Conservation (phyloP, 805 yeast species). For the Nakazawaea molendinolei region DNA sequence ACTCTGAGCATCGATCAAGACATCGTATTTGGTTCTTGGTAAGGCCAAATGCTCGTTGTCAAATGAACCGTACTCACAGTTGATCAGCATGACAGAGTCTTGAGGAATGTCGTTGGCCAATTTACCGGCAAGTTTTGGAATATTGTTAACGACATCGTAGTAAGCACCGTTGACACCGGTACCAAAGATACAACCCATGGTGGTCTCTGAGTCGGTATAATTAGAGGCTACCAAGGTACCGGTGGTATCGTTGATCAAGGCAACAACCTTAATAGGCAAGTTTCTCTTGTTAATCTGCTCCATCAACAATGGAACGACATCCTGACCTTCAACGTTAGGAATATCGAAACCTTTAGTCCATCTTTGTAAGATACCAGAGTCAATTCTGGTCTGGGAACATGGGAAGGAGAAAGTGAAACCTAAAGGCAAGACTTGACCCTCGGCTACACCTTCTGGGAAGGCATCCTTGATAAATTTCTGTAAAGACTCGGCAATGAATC, state of each 20-base stretch:
- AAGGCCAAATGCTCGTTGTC: slow-evolving; percentile 84
- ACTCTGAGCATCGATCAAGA: slow-evolving; percentile 73
- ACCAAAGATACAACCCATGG: slow-evolving; percentile 97
- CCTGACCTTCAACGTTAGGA: slow-evolving; percentile 89
- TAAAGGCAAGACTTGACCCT: slow-evolving; percentile 55
- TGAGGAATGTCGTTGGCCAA: slow-evolving; percentile 57
- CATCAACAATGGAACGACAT: slow-evolving; percentile 89
- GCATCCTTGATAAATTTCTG: slow-evolving; percentile 60
- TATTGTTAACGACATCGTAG: slow-evolving; percentile 68
- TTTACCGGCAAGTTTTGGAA: slow-evolving; percentile 80
- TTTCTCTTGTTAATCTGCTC: slow-evolving; percentile 57
- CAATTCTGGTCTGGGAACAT: slow-evolving; percentile 72
- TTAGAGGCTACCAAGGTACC: slow-evolving; percentile 96
- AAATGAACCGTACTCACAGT: slow-evolving; percentile 98
- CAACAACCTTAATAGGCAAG: slow-evolving; percentile 84
- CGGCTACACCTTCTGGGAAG: slow-evolving; percentile 62
- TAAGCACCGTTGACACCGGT: slow-evolving; percentile 99
- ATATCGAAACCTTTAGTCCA: slow-evolving; percentile 99
- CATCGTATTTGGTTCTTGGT: slow-evolving; percentile 89
- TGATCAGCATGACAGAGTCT: slow-evolving; percentile 85
- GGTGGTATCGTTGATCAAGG: slow-evolving; percentile 94
- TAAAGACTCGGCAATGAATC: slow-evolving; percentile 81
- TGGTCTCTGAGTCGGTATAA: slow-evolving; percentile 84
- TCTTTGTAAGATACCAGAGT: slow-evolving; percentile 84
- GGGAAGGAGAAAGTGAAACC: slow-evolving; percentile 98